Evolutionary conservation across 2,329 filamentous ascomycete genomes (phyloP).

Genomic region (Alternaria triticina): DNA sequence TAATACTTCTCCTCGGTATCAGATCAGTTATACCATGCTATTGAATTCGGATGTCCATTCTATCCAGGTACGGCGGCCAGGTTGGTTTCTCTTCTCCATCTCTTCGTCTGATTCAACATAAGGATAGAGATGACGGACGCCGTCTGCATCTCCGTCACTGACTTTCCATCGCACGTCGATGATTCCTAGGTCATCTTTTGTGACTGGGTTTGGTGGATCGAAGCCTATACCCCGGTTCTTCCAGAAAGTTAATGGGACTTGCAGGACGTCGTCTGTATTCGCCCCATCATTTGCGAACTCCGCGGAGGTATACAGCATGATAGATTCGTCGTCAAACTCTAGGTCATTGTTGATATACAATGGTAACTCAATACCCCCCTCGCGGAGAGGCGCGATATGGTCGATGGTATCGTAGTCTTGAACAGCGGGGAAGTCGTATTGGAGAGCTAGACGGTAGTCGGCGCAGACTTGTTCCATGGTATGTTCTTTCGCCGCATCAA

Average conservation of each 20-base stretch:
- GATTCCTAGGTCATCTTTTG: neutral
- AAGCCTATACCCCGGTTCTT: neutral
- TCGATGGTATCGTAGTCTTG: conserved; percentile 1
- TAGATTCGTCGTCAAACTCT: conserved; percentile 7
- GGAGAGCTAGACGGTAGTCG: neutral
- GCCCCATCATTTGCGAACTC: neutral
- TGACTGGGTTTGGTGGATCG: neutral
- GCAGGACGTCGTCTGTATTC: neutral
- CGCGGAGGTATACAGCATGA: conserved; percentile 4
- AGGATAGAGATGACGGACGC: neutral
- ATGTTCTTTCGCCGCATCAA: neutral
- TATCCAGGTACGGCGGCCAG: neutral
- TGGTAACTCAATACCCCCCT: neutral
- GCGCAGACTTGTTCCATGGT: conserved; percentile 2
- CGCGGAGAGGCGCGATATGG: neutral
- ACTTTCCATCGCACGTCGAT: conserved; percentile 1
- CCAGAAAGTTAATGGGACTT: conserved; percentile 1
- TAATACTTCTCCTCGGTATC: neutral
- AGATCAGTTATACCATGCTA: neutral
- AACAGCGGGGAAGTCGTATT: neutral
- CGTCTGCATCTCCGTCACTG: neutral
- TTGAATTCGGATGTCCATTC: neutral
- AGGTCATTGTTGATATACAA: neutral
- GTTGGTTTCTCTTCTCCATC: neutral
- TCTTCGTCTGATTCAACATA: neutral